Base-by-base conservation (phyloP, 495 filamentous ascomycete genomes). In the Hyaloscypha bicolor region DNA sequence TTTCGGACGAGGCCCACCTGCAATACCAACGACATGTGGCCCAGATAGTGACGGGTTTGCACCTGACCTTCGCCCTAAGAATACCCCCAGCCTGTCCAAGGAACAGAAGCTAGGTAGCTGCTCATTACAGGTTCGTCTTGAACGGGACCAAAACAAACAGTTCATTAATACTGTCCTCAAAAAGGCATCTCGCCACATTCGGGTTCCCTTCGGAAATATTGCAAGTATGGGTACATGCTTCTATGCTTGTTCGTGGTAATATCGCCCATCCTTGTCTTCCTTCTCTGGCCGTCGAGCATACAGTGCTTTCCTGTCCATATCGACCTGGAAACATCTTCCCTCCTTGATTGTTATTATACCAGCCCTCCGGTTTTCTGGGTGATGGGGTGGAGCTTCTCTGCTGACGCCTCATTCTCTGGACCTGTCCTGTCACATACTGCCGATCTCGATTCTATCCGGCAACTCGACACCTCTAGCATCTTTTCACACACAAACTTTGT, bases 391-490 rank as follows among this genome's bases (percentile, higher is more conserved):
- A 62, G 29, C 32, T 63, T 37, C 39, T 52, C 59, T 30, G 30
- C 35, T 14, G 42, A 33, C 35, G 29, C 48, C 42, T 65, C 45
- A 42, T 21, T 19, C 37, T 66, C 31, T 58, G n/a, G 52, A 61
- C 45, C 53, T 60, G 39, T 65, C 64, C 55, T 52, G 60, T 58
- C 57, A 64, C 12, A 22, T 55, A n/a, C 35, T 33, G 63, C 55
- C 35, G 66, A 72, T 72, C 66, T 55, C 19, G 39, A 60, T 51
- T 62, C 62, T 31, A 67, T 65, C 58, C 61, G 65, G 52, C 64
- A 67, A 53, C 45, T 67, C 60, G 48, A 48, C 29, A 65, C 60
- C 37, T 66, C 55, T 45, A 55, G 61, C 51, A 68, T 25, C 45
- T 51, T 55, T 42, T 65, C 45, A 45, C 32, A 39, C 55, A 59